Conservation (phyloP, 2,329 filamentous ascomycete species). For the Epichloe elymi region DNA sequence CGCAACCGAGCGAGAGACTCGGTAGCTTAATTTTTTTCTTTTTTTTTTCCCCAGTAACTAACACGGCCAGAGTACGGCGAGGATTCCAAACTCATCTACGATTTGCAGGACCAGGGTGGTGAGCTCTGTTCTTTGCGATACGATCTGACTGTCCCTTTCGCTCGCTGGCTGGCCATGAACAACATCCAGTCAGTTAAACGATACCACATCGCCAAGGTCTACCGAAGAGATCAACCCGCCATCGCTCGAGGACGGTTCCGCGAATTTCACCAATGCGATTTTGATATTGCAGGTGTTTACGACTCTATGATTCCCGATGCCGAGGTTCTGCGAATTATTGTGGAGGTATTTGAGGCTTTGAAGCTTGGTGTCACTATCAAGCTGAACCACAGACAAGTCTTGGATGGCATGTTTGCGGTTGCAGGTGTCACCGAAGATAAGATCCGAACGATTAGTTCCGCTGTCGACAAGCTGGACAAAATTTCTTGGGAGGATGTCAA, state of each 20-base stretch:
- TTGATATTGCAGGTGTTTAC: constrained; percentile 81
- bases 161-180: constrained; percentile 89
- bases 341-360: constrained; percentile 72
- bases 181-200: constrained; percentile 75
- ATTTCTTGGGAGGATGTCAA: constrained; percentile 78
- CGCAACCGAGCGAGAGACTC: not conserved
- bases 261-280: constrained; percentile 96
- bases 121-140: constrained; percentile 65
- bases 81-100: constrained; percentile 85
- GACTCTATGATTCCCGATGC: constrained; percentile 89
- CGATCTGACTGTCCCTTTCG: constrained; percentile 81
- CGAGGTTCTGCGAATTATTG: constrained; percentile 72
- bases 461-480: constrained; percentile 95
- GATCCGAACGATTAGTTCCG: constrained; percentile 78
- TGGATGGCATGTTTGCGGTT: constrained; percentile 85
- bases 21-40: not conserved
- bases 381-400: constrained; percentile 85
- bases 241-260: constrained; percentile 88
- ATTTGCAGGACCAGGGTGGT: constrained; percentile 74
- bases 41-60: not conserved
- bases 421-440: constrained; percentile 80
- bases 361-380: constrained; percentile 73
- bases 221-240: constrained; percentile 34
- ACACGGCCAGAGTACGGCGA: constrained; percentile 58
- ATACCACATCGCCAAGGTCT: constrained; percentile 89